Conservation (phyloP, 2,329 filamentous ascomycete genomes). For the Neonectria ditissima region DNA sequence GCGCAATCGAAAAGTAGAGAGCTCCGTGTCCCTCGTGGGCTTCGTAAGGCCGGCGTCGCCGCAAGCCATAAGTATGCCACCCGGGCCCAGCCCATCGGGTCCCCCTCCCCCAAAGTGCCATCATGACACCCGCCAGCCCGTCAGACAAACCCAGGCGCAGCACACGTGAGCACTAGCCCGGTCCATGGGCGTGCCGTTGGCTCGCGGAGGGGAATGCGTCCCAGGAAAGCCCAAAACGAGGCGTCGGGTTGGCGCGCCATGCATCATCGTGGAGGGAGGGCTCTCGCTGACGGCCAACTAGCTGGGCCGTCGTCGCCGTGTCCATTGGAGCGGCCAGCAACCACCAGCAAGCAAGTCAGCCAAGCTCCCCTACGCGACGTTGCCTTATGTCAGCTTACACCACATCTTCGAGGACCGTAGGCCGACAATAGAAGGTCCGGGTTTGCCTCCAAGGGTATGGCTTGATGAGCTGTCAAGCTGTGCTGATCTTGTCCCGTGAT, state of each 20-base stretch:
- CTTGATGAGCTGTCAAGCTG: not conserved
- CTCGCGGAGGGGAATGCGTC: constrained; percentile 21
- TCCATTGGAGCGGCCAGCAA: constrained; percentile 10
- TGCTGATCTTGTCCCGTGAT: not conserved
- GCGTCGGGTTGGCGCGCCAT: constrained; percentile 18
- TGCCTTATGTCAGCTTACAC: constrained; percentile 29
- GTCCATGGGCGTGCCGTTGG: not conserved
- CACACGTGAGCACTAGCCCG: constrained; percentile 21
- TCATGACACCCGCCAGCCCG: not conserved
- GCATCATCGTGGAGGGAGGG: constrained; percentile 25
- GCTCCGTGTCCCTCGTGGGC: not conserved
- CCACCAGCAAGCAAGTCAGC: not conserved
- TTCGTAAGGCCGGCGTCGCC: not conserved
- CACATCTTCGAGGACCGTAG: not conserved
- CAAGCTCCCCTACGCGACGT: not conserved
- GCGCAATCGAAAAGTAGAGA: not conserved
- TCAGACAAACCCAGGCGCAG: not conserved
- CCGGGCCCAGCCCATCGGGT: not conserved
- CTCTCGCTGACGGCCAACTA: constrained; percentile 39
- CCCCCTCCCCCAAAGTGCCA: too few species aligned
- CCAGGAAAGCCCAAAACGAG: not conserved
- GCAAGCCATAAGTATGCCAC: constrained; percentile 2
- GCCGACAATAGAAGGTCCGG: not conserved
- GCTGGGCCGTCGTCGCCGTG: constrained; percentile 22
- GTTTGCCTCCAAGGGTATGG: not conserved